Percentiles rank a stretch among this genome's conserved stretches.
These are phyloP conservation scores for Leptodontidium sp. DNA, from an alignment of 2,329 filamentous ascomycete genomes.

Conservation along the genomic window DNA sequence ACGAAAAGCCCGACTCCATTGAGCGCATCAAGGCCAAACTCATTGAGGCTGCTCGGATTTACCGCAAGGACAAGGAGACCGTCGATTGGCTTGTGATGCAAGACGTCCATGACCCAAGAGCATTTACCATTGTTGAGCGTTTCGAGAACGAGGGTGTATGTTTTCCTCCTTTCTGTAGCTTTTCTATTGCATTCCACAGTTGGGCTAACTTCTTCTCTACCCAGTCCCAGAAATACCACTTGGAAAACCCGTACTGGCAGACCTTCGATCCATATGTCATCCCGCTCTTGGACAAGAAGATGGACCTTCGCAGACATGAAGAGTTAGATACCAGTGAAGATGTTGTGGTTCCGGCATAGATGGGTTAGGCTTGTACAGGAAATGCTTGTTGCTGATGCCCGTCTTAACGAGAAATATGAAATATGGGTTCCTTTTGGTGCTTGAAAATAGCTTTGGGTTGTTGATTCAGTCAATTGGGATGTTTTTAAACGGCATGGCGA, in stretches of 20 bases:
- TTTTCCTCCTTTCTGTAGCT: constrained; percentile 29
- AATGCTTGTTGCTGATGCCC: no score
- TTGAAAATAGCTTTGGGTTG: neutral
- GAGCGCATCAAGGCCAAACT: constrained; percentile 75
- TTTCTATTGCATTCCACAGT: neutral
- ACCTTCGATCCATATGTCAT: constrained; percentile 79
- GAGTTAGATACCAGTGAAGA: constrained; percentile 68
- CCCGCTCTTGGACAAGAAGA: constrained; percentile 70
- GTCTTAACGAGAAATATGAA: neutral
- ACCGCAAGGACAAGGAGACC: constrained; percentile 76
- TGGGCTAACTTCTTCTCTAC: constrained; percentile 31
- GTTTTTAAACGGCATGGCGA: neutral
- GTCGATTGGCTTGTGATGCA: constrained; percentile 81
- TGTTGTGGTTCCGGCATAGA: constrained; percentile 51
- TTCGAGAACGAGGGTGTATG: constrained; percentile 71
- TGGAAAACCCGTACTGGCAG: constrained; percentile 58
- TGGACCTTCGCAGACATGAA: constrained; percentile 74
- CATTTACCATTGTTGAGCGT: constrained; percentile 79
- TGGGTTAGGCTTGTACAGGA: neutral
- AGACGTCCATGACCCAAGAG: constrained; percentile 70
- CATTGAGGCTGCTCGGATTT: constrained; percentile 76
- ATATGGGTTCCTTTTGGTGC: neutral
- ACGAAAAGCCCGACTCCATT: constrained; percentile 69
- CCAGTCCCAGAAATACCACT: constrained; percentile 67
- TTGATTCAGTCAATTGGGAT: no score